Conservation (phyloP, 225 moss, liverwort and hornwort genomes). For the Pleurozium schreberi region DNA sequence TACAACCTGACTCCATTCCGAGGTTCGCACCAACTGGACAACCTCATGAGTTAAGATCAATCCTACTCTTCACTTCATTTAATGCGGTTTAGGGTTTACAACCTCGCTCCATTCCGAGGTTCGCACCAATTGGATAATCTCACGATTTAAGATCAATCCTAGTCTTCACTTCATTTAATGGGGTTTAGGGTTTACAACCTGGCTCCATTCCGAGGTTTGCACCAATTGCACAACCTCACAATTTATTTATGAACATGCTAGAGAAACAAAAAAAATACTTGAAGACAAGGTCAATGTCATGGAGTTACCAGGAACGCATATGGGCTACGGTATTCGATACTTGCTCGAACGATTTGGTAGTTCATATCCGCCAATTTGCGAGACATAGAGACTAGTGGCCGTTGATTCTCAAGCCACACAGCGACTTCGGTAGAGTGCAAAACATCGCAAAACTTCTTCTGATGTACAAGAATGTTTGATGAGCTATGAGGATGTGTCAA, state of each 20-base stretch:
- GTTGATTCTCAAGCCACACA: fast-evolving
- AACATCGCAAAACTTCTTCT: no score
- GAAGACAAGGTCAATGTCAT: no score
- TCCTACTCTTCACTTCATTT: no score
- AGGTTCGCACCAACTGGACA: background rate
- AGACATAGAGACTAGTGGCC: fast-evolving
- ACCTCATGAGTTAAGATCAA: background rate
- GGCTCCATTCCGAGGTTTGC: fast-evolving
- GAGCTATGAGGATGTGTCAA: fast-evolving
- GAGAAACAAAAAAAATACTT: no score
- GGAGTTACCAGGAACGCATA: background rate
- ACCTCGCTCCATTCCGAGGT: no score
- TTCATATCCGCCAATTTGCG: fast-evolving
- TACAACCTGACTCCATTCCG: fast-evolving
- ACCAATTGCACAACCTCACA: background rate
- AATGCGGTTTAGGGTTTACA: no score
- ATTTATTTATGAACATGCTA: background rate
- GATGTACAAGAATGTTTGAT: no score
- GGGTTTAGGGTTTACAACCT: background rate
- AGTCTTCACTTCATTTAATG: no score
- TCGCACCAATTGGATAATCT: no score
- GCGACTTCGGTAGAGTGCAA: fast-evolving
- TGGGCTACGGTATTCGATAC: fast-evolving
- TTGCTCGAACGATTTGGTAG: fast-evolving
- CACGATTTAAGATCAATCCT: no score